These are phyloP conservation scores for Penicillium vulpinum DNA, from an alignment of 2,329 filamentous ascomycete species.

Conservation along the genomic window DNA sequence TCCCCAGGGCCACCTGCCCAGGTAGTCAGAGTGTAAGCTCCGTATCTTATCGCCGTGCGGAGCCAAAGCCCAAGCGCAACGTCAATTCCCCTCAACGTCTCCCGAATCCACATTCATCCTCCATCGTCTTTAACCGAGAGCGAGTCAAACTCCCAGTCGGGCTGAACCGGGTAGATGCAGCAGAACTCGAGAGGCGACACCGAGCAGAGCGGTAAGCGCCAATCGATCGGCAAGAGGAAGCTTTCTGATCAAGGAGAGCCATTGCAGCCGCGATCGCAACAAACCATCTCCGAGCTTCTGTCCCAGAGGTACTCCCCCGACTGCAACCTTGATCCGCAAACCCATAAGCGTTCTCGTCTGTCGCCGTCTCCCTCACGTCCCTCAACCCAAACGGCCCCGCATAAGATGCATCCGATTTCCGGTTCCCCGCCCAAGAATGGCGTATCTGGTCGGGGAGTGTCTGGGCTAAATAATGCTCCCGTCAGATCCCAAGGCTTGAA, in stretches of 20 bases:
- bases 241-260: slow-evolving; percentile 37
- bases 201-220: slow-evolving; percentile 47
- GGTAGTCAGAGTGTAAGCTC: slow-evolving; percentile 13
- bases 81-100: slow-evolving; percentile 23
- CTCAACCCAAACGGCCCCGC: slow-evolving; percentile 22
- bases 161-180: slow-evolving; percentile 47
- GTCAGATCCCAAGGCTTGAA: slow-evolving; percentile 34
- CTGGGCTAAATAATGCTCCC: slow-evolving; percentile 38
- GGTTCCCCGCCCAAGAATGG: slow-evolving; percentile 40
- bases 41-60: slow-evolving; percentile 30
- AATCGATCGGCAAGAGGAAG: slow-evolving; percentile 45
- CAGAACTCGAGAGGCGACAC: slow-evolving; percentile 38
- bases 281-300: slow-evolving; percentile 49
- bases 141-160: slow-evolving; percentile 18
- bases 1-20: too few relatives aligned
- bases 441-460: slow-evolving; percentile 48
- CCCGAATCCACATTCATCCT: not conserved
- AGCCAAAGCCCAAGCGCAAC: slow-evolving; percentile 19
- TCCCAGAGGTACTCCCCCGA: slow-evolving; percentile 32
- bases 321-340: slow-evolving; percentile 30
- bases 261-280: slow-evolving; percentile 39
- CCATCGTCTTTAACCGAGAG: slow-evolving; percentile 1
- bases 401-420: slow-evolving; percentile 58
- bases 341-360: slow-evolving; percentile 44
- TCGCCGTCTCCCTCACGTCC: slow-evolving; percentile 29